phyloP scores from a whole-genome alignment of 2,329 filamentous ascomycete species.

The Colletotrichum truncatum region DNA sequence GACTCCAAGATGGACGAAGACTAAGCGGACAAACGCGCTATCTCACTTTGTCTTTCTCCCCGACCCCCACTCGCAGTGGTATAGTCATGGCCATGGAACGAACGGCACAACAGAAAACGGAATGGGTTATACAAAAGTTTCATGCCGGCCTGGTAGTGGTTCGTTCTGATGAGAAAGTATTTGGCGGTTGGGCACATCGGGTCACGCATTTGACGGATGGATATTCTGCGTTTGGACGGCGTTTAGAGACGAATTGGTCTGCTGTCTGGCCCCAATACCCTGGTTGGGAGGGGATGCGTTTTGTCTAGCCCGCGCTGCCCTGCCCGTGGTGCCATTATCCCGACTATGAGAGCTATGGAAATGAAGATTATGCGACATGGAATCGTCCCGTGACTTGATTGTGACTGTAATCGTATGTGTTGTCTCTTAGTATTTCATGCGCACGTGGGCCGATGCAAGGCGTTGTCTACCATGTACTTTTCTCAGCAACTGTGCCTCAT shows the following conservation, averaged over 20 bases:
- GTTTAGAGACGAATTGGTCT: conserved; percentile 9
- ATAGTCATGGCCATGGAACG: not conserved
- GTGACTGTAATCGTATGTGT: no score
- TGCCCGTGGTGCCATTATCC: conserved; percentile 5
- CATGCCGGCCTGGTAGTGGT: not conserved
- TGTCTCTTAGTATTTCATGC: no score
- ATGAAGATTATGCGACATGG: conserved; percentile 20
- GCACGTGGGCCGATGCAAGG: no score
- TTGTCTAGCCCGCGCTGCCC: not conserved
- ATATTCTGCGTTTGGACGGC: conserved; percentile 13
- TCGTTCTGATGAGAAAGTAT: conserved; percentile 3
- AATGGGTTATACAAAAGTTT: conserved; percentile 28
- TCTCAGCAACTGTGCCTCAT: not conserved
- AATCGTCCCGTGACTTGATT: not conserved
- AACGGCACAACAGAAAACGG: conserved; percentile 7
- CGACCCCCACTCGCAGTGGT: not conserved
- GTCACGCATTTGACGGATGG: conserved; percentile 12
- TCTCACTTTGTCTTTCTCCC: conserved; percentile 3
- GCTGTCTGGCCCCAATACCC: not conserved
- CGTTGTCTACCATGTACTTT: no score
- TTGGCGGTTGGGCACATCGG: conserved; percentile 19
- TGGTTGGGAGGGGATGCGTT: not conserved
- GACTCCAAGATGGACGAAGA: conserved; percentile 78
- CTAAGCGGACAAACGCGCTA: conserved; percentile 35
- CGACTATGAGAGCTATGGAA: conserved; percentile 24